These are phyloP conservation scores for Phylloporus rhodoxanthus DNA, from an alignment of 768 basidiomycete species.

Conservation along the genomic window DNA sequence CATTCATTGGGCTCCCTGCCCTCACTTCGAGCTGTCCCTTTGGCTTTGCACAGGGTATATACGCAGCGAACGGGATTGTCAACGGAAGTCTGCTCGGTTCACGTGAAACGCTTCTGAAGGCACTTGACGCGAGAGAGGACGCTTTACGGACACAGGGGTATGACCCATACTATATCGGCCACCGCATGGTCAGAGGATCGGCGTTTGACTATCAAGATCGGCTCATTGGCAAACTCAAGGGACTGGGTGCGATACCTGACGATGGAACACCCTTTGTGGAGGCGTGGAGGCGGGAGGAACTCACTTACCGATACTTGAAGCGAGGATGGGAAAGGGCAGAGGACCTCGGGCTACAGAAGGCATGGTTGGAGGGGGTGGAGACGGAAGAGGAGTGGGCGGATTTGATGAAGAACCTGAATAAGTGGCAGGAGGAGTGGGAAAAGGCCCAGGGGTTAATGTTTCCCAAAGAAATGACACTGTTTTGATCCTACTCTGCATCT, in stretches of 20 bases:
- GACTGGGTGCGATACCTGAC: constrained; percentile 10
- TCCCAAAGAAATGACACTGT: constrained; percentile 2
- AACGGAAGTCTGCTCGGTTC: constrained; percentile 38
- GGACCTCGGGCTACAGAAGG: constrained; percentile 31
- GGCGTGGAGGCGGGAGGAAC: constrained; percentile 39
- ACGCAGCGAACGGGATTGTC: constrained; percentile 41
- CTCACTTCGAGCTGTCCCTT: constrained; percentile 37
- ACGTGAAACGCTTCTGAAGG: constrained; percentile 18
- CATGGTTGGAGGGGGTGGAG: constrained; percentile 45
- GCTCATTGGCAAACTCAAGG: constrained; percentile 11
- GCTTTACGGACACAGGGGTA: constrained; percentile 34
- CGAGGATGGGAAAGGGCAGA: constrained; percentile 44
- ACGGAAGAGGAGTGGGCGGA: constrained; percentile 49
- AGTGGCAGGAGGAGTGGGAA: constrained; percentile 53
- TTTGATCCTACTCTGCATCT: not conserved
- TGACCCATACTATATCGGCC: constrained; percentile 45
- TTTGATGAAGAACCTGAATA: constrained; percentile 42
- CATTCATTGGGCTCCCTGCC: constrained; percentile 51
- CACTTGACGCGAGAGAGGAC: constrained; percentile 13
- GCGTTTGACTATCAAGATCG: constrained; percentile 40
- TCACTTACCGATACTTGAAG: constrained; percentile 32
- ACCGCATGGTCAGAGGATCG: constrained; percentile 21
- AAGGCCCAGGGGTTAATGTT: constrained; percentile 16
- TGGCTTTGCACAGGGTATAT: constrained; percentile 37
- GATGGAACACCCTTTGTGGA: constrained; percentile 45